Percentiles rank a stretch among this genome's conserved stretches.
phyloP scores from a whole-genome alignment of 805 yeast species.

The Grigorovia humatica region DNA sequence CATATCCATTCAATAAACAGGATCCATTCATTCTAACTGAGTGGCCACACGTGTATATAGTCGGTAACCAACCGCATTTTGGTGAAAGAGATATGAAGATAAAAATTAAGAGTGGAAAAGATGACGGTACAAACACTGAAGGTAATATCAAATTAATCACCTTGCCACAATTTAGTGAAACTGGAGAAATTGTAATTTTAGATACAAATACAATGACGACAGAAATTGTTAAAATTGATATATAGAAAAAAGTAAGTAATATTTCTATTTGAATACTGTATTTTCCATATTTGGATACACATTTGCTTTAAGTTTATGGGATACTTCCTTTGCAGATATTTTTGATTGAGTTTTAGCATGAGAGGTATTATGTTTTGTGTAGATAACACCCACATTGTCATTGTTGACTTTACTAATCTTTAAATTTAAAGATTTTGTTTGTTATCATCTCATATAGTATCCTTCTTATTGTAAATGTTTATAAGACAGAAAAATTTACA shows the following conservation, averaged over 20 bases:
- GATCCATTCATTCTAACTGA: slow-evolving; percentile 80
- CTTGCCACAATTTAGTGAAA: slow-evolving; percentile 58
- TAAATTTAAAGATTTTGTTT: too few species aligned
- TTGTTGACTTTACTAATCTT: too few species aligned
- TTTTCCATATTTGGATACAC: too few species aligned
- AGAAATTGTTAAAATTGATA: slow-evolving; percentile 34
- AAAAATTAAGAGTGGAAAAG: not conserved
- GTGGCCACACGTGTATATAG: slow-evolving; percentile 78
- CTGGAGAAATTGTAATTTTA: slow-evolving; percentile 56
- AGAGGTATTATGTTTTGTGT: too few species aligned
- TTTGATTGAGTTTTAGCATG: too few species aligned
- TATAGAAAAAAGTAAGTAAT: slow-evolving; percentile 4
- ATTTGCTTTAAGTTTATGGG: too few species aligned
- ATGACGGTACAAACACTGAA: not conserved
- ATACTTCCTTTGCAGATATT: too few species aligned
- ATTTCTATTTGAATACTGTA: not conserved
- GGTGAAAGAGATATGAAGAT: slow-evolving; percentile 35
- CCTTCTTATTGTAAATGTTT: too few species aligned
- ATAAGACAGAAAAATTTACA: too few species aligned
- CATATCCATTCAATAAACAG: slow-evolving; percentile 64
- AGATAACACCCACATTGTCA: too few species aligned
- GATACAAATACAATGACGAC: slow-evolving; percentile 49
- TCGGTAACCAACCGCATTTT: slow-evolving; percentile 69
- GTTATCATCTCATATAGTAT: too few species aligned
- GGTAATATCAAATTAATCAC: slow-evolving; percentile 42